Conservation (phyloP, 768 basidiomycete species). For the Myochromella boudieri region DNA sequence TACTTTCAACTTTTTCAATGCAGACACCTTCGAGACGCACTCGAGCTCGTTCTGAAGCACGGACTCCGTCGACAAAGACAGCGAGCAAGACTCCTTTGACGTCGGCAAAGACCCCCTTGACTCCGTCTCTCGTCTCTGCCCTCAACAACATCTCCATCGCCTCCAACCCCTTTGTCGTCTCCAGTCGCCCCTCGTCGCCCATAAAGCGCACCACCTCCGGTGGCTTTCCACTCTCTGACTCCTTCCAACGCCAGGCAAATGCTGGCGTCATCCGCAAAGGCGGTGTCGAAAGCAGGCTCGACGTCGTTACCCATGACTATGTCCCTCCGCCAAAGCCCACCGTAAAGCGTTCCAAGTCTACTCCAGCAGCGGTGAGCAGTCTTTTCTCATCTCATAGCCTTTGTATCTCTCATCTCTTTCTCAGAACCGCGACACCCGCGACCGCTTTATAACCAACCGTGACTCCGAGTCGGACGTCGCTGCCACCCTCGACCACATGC, state of each 20-base stretch:
- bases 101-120: slow-evolving; percentile 50
- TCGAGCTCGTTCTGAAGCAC: slow-evolving; percentile 47
- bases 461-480: slow-evolving; percentile 53
- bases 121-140: slow-evolving; percentile 42
- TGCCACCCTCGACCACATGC: slow-evolving; percentile 63
- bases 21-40: slow-evolving; percentile 49
- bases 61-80: slow-evolving; percentile 53
- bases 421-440: slow-evolving; percentile 53
- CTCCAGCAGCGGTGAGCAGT: slow-evolving; percentile 52
- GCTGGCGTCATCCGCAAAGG: slow-evolving; percentile 74
- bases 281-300: slow-evolving; percentile 72
- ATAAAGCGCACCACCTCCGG: slow-evolving; percentile 57
- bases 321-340: slow-evolving; percentile 63
- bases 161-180: slow-evolving; percentile 63
- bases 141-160: slow-evolving; percentile 43
- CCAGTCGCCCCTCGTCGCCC: slow-evolving; percentile 62
- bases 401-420: slow-evolving; percentile 4
- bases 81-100: too few relatives aligned
- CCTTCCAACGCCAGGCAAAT: slow-evolving; percentile 60
- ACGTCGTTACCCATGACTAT: slow-evolving; percentile 78
- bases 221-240: slow-evolving; percentile 49
- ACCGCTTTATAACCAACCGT: slow-evolving; percentile 71
- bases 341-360: slow-evolving; percentile 72
- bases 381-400: not conserved
- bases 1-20: slow-evolving; percentile 15